Evolutionary conservation across 805 yeast species (phyloP).

Genomic region (Saccharomyces jurei): DNA sequence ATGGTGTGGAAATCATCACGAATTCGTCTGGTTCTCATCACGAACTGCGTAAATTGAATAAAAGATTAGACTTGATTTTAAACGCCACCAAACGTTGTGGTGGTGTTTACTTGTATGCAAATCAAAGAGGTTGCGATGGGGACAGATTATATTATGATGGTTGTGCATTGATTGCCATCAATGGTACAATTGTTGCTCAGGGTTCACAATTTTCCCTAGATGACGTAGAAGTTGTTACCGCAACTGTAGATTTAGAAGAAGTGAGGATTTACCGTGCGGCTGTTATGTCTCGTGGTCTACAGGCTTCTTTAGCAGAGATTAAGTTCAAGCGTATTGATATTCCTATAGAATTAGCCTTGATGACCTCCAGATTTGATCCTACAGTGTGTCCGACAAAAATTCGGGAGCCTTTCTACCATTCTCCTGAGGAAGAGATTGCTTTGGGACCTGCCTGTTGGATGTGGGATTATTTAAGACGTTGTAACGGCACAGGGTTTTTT

Average conservation of each 20-base stretch:
- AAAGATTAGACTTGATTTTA: slow-evolving; percentile 72
- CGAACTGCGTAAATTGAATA: slow-evolving; percentile 81
- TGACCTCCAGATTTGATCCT: slow-evolving; percentile 51
- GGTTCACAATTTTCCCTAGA: slow-evolving; percentile 82
- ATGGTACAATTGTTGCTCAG: slow-evolving; percentile 88
- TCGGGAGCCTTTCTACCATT: slow-evolving; percentile 50
- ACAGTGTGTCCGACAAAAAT: slow-evolving; percentile 48
- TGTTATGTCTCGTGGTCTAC: slow-evolving; percentile 66
- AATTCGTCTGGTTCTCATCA: slow-evolving; percentile 98
- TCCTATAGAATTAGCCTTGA: slow-evolving; percentile 59
- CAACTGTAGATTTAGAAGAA: slow-evolving; percentile 88
- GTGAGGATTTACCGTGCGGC: slow-evolving; percentile 75
- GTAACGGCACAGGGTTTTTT: slow-evolving; percentile 84
- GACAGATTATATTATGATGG: slow-evolving; percentile 96
- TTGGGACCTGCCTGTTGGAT: slow-evolving; percentile 99
- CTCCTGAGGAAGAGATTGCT: slow-evolving; percentile 94
- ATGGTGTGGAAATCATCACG: slow-evolving; percentile 95
- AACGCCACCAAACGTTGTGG: slow-evolving; percentile 96
- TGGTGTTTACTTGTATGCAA: slow-evolving; percentile 86
- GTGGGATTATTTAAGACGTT: slow-evolving; percentile 94
- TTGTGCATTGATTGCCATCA: slow-evolving; percentile 86
- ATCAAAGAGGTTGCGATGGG: slow-evolving; percentile 98
- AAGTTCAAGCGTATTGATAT: slow-evolving; percentile 48
- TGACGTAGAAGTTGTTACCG: slow-evolving; percentile 93
- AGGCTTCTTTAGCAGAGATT: slow-evolving; percentile 37